Evolutionary conservation across 306 rosid genomes (phyloP).

Genomic region (Vigna hirtella): DNA sequence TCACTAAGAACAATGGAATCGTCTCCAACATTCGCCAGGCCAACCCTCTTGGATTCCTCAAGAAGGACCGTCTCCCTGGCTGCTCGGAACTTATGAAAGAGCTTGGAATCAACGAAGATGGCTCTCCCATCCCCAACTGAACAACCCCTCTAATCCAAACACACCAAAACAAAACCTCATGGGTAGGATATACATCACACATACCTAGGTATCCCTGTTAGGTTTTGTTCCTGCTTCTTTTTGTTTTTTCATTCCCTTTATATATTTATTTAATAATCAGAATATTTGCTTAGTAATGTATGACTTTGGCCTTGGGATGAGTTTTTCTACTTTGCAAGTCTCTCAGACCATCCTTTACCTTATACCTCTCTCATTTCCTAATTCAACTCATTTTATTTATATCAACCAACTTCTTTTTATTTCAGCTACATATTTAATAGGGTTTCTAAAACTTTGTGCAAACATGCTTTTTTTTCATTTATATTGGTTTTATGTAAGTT

Average conservation of each 20-base stretch:
- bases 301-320: neutral
- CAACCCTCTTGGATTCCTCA: constrained; percentile 85
- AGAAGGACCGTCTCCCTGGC: constrained; percentile 37
- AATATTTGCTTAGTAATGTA: no score
- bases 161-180: neutral
- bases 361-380: neutral
- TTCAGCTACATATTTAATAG: no score
- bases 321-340: neutral
- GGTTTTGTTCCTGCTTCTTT: no score
- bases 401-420: no score
- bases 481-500: no score
- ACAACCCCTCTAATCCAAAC: neutral
- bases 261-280: no score
- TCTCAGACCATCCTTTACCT: neutral
- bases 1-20: constrained; percentile 74
- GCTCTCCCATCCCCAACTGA: neutral
- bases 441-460: no score
- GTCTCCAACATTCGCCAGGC: constrained; percentile 51
- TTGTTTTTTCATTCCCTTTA: no score
- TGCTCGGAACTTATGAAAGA: constrained; percentile 61
- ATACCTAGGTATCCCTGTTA: no score
- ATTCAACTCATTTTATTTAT: neutral
- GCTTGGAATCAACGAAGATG: constrained; percentile 60
- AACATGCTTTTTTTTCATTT: no score
- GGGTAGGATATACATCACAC: no score